phyloP scores from a whole-genome alignment of 495 filamentous ascomycete genomes.

The Chaetomium fimeti region DNA sequence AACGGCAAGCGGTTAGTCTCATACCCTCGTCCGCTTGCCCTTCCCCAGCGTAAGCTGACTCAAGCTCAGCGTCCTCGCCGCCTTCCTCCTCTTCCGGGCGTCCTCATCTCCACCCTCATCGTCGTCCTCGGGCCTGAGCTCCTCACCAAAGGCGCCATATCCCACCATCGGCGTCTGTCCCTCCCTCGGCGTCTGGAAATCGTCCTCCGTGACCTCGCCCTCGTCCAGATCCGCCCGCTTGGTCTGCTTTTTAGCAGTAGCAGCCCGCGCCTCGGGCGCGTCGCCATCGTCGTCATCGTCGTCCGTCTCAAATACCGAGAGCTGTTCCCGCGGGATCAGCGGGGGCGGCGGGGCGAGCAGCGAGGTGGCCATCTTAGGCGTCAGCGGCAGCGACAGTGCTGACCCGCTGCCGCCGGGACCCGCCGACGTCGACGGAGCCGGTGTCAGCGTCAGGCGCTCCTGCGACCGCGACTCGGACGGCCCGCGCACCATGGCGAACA shows the following conservation, averaged over 20 bases:
- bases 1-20: not conserved
- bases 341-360: slow-evolving; percentile 12
- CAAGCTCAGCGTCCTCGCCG: slow-evolving; percentile 49
- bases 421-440: not conserved
- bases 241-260: slow-evolving; percentile 14
- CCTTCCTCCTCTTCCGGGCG: slow-evolving; percentile 43
- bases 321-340: slow-evolving; percentile 23
- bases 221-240: slow-evolving; percentile 28
- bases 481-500: slow-evolving; percentile 39
- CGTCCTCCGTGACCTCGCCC: slow-evolving; percentile 37
- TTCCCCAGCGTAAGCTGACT: slow-evolving; percentile 50
- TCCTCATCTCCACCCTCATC: slow-evolving; percentile 22
- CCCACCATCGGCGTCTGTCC: slow-evolving; percentile 33
- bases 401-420: not conserved
- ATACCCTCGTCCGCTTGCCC: slow-evolving; percentile 28
- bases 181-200: slow-evolving; percentile 47
- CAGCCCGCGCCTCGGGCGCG: slow-evolving; percentile 26
- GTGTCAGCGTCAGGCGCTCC: slow-evolving; percentile 25
- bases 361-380: slow-evolving; percentile 14
- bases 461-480: slow-evolving; percentile 33
- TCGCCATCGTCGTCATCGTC: slow-evolving; percentile 36
- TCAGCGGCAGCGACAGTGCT: slow-evolving; percentile 23
- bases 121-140: slow-evolving; percentile 35
- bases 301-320: slow-evolving; percentile 42
- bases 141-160: slow-evolving; percentile 49